Evolutionary conservation across 495 filamentous ascomycete genomes (phyloP).

Genomic region (Poronia punctata): DNA sequence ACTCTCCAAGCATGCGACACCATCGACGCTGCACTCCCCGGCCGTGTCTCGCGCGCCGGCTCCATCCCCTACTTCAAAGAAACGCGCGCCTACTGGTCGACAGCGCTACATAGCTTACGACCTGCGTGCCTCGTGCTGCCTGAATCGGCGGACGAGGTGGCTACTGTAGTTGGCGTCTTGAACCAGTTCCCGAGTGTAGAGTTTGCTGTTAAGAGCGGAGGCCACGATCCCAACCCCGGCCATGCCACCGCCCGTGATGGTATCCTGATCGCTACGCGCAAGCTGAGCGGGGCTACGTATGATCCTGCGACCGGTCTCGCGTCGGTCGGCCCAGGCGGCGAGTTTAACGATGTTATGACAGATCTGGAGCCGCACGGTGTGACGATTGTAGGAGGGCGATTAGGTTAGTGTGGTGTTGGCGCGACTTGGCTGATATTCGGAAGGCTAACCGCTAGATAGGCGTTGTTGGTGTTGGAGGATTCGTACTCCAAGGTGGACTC

Average conservation of each 20-base stretch:
- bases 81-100: constrained; percentile 27
- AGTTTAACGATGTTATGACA: constrained; percentile 47
- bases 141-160: constrained; percentile 25
- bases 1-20: neutral
- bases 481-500: constrained; percentile 48
- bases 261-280: constrained; percentile 47
- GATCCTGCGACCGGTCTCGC: constrained; percentile 25
- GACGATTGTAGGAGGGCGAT: constrained; percentile 47
- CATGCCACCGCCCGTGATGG: constrained; percentile 39
- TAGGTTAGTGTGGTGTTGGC: too few relatives aligned
- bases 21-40: neutral
- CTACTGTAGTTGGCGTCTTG: constrained; percentile 26
- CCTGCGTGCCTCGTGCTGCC: constrained; percentile 39
- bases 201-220: constrained; percentile 46
- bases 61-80: constrained; percentile 11
- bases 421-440: too few relatives aligned
- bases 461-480: constrained; percentile 49
- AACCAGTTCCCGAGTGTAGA: constrained; percentile 24
- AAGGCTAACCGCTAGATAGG: too few relatives aligned
- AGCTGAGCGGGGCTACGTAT: constrained; percentile 18
- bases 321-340: constrained; percentile 36
- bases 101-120: constrained; percentile 17
- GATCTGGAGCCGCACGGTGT: constrained; percentile 39
- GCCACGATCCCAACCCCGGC: constrained; percentile 44
- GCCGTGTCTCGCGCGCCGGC: neutral